Evolutionary conservation across 148 eudicot species (phyloP).

Genomic region (Fagopyrum tataricum): DNA sequence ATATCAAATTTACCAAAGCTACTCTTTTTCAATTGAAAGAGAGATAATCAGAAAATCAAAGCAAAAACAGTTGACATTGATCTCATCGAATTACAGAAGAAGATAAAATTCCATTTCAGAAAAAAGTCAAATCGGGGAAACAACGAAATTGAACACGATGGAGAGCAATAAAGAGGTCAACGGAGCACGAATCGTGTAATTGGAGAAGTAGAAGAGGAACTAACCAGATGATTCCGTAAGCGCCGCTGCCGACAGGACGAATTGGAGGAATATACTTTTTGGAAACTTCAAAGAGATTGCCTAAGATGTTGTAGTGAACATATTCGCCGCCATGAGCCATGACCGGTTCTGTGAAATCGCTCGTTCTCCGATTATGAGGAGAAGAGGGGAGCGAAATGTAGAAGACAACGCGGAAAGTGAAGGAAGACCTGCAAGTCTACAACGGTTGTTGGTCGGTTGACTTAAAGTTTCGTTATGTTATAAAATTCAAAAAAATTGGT

Average conservation of each 20-base stretch:
- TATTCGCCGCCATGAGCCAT: background rate
- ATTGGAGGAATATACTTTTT: background rate
- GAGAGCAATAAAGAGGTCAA: background rate
- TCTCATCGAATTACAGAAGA: background rate
- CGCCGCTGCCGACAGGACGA: conserved; percentile 7
- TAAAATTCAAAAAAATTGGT: no score
- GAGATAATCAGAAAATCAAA: background rate
- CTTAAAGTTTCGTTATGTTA: no score
- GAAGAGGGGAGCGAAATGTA: background rate
- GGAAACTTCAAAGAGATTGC: conserved; percentile 7
- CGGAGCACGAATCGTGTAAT: background rate
- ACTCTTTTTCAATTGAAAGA: background rate
- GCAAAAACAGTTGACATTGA: background rate
- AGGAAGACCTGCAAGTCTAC: no score
- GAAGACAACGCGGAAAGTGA: background rate
- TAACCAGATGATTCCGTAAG: conserved; percentile 7
- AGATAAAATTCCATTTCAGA: background rate
- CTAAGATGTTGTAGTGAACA: background rate
- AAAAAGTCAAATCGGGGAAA: background rate
- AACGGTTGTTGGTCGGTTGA: no score
- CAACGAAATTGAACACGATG: background rate
- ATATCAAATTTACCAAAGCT: background rate
- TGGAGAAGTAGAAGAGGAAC: background rate
- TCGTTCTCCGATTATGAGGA: background rate
- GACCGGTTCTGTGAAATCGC: background rate